These are phyloP conservation scores for Hibiscus syriacus DNA, from an alignment of 345 rosid genomes.

Conservation along the genomic window DNA sequence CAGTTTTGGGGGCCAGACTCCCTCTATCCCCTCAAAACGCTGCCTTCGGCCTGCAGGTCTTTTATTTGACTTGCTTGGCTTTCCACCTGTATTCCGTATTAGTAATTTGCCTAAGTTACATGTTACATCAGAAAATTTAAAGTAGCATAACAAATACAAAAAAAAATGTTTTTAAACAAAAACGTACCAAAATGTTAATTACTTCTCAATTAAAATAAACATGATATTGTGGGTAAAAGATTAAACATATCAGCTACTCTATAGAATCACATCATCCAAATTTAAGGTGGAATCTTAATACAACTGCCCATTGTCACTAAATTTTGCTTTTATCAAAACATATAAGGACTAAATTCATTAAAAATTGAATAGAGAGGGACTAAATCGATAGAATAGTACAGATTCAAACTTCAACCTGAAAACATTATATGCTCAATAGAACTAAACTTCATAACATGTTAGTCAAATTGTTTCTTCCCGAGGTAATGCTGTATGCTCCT, in stretches of 20 bases:
- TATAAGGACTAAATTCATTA: neutral
- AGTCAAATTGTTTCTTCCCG: slow-evolving; percentile 16
- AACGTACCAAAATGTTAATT: too few relatives aligned
- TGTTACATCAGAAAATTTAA: too few relatives aligned
- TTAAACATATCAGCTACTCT: too few relatives aligned
- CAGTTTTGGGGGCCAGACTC: too few relatives aligned
- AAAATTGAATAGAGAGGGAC: neutral
- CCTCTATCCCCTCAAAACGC: too few relatives aligned
- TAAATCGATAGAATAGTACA: neutral
- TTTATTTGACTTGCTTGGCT: neutral
- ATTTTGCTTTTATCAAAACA: neutral
- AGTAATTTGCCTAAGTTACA: too few relatives aligned
- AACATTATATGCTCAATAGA: neutral
- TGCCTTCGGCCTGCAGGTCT: too few relatives aligned
- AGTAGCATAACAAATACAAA: too few relatives aligned
- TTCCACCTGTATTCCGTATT: neutral
- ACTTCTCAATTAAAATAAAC: too few relatives aligned
- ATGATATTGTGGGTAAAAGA: too few relatives aligned
- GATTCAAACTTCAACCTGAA: neutral
- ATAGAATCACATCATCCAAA: neutral
- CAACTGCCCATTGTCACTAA: neutral
- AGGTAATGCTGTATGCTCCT: slow-evolving; percentile 2
- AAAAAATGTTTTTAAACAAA: too few relatives aligned
- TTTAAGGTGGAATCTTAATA: neutral
- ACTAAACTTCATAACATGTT: neutral